A percentile compares a stretch with the other conserved stretches of the same genome.
These are phyloP conservation scores for Pseudozyma flocculosa DNA, from an alignment of 1,284 basidiomycete genomes.

Conservation along the genomic window DNA sequence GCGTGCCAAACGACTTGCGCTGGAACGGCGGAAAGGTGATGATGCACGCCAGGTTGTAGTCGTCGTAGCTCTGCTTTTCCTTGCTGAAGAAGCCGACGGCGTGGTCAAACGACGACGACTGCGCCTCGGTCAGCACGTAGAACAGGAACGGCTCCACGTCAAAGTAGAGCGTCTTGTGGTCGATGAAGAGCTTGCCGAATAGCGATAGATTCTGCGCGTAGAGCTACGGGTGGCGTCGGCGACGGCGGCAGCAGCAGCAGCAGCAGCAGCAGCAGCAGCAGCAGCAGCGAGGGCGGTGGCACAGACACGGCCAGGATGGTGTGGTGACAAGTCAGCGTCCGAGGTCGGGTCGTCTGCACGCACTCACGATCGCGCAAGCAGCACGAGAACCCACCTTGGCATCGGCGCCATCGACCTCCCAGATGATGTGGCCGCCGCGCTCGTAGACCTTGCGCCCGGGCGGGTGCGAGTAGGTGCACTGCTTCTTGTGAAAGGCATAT, in stretches of 20 bases:
- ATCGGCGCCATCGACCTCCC: constrained; percentile 88
- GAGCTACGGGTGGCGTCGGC: constrained; percentile 69
- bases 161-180: constrained; percentile 95
- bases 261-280: no score
- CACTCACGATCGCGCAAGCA: no score
- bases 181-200: constrained; percentile 98
- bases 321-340: no score
- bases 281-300: no score
- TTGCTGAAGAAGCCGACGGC: constrained; percentile 95
- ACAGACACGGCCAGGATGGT: neutral
- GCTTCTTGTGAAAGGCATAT: constrained; percentile 61
- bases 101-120: constrained; percentile 71
- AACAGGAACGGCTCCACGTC: constrained; percentile 73
- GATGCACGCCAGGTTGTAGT: constrained; percentile 96
- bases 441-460: constrained; percentile 90
- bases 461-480: constrained; percentile 73
- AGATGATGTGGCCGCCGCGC: constrained; percentile 83
- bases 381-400: constrained; percentile 29
- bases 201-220: constrained; percentile 94
- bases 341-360: no score
- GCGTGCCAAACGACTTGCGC: constrained; percentile 83
- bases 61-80: constrained; percentile 92
- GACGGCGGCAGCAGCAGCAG: no score
- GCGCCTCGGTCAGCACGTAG: constrained; percentile 85
- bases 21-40: constrained; percentile 93